Percentiles rank a stretch among this genome's conserved stretches.
Conservation (phyloP, 106 monocot genomes). For the Allium sativum region DNA sequence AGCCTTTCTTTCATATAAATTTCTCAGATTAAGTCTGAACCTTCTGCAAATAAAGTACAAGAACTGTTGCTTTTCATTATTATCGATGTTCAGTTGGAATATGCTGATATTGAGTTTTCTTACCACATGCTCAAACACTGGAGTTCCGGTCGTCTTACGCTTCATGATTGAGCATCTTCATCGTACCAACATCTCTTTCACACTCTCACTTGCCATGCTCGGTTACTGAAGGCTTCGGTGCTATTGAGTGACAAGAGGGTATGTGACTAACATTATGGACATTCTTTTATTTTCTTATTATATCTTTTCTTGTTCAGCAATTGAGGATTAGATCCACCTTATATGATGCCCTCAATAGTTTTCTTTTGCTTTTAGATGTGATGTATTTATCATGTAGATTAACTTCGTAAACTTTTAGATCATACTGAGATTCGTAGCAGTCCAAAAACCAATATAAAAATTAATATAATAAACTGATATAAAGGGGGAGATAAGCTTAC, state of each 20-base stretch:
- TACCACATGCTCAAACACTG: slow-evolving; percentile 57
- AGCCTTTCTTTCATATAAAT: slow-evolving; percentile 66
- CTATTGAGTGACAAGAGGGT: slow-evolving; percentile 85
- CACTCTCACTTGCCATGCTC: slow-evolving; percentile 21
- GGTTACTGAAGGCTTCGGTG: slow-evolving; percentile 52
- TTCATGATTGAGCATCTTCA: slow-evolving; percentile 36
- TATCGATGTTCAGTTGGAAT: slow-evolving; percentile 46
- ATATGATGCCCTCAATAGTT: too few species aligned
- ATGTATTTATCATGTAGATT: too few species aligned
- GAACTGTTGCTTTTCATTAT: slow-evolving; percentile 12
- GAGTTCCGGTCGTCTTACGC: slow-evolving; percentile 14
- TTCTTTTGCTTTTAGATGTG: too few species aligned
- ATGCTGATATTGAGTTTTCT: slow-evolving; percentile 52
- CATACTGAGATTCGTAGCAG: too few species aligned
- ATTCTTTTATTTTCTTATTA: neutral
- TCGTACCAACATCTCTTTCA: slow-evolving; percentile 6
- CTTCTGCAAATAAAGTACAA: slow-evolving; percentile 12
- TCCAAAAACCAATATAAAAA: too few species aligned
- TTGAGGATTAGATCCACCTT: too few species aligned
- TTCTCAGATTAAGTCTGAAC: slow-evolving; percentile 30
- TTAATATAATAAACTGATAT: too few species aligned
- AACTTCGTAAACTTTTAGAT: too few species aligned
- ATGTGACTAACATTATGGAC: slow-evolving; percentile 9
- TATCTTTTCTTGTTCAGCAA: too few species aligned
- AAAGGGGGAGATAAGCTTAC: too few species aligned